Conservation (phyloP, 106 monocot genomes). For the Dioscorea alata region DNA sequence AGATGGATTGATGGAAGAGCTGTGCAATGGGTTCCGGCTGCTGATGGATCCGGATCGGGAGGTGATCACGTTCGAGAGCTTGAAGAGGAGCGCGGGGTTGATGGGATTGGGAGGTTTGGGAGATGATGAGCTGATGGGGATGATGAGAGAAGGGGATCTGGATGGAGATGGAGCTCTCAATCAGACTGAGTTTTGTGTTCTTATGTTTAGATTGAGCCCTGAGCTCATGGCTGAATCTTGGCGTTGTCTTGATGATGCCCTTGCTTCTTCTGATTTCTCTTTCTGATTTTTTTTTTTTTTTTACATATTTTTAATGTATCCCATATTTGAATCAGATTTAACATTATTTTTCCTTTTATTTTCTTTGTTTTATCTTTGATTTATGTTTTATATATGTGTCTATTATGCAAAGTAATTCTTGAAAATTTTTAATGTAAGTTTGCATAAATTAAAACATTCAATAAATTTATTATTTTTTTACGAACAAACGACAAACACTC, state of each 20-base stretch:
- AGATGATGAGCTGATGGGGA: neutral
- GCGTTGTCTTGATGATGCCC: neutral
- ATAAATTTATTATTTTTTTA: no score
- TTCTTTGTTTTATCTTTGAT: no score
- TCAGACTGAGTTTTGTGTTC: slow-evolving; percentile 1
- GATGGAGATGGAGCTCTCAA: slow-evolving; percentile 1
- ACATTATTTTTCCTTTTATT: no score
- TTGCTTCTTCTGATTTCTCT: neutral
- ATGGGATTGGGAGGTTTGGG: neutral
- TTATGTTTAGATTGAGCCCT: slow-evolving; percentile 1
- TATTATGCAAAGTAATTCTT: no score
- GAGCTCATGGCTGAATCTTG: slow-evolving; percentile 2
- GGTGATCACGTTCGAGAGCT: slow-evolving; percentile 3
- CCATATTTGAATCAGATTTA: no score
- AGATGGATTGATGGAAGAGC: neutral
- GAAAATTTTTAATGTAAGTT: no score
- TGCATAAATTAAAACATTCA: no score
- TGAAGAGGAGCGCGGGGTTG: neutral
- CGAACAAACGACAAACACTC: no score
- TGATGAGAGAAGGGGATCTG: slow-evolving; percentile 5
- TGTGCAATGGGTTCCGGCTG: slow-evolving; percentile 2
- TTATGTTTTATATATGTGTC: no score
- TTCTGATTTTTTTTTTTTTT: no score
- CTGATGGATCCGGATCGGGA: neutral
- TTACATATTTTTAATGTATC: no score